Base-by-base conservation (phyloP, 2,329 filamentous ascomycete species). In the Camillea tinctor region DNA sequence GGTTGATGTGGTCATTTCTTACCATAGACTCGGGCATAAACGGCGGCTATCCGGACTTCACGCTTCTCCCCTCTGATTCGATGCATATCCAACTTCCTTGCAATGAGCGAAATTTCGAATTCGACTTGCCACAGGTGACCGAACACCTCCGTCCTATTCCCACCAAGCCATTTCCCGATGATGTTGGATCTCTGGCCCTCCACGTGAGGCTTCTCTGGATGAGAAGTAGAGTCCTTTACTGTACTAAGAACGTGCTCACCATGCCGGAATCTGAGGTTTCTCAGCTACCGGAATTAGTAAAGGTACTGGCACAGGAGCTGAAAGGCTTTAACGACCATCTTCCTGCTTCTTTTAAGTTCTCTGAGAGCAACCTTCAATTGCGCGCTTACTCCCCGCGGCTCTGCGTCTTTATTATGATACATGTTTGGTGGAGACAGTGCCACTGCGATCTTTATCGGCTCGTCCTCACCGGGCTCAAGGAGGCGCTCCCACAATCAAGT, bases 361-460 rank as follows among this genome's bases (percentile, higher is more conserved):
- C 82, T 11, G 83, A 85, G 61, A 81, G 77, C 62, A 85, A 84
- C 26, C 73, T 85, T 3, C 78, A 82, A 15, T 73, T 86, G 22
- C 79, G 84, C 5, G 81, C 82, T 2, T 86, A 85, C 65, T 86
- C 84, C 1, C 80, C 83, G 1, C 76, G 84, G 3, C 77, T 86
- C 4, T 84, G 82, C 61, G 81, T 84, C 50, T 86, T 83, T 60
- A 75, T 85, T 66, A 85, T 85, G 82, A 85, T 85, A 9, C 83
- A 86, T 63, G 76, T 86, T 8, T 84, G 80, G 81, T 85, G 82
- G 82, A 76, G 81, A 24, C 83, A 85, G 62, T 86, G 83, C 59
- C 79, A 85, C 64, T 82, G 82, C 63, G 83, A 86, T 66, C 73
- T 86, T 2, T 85, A 84, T 63, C 80, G 83, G 1, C 74, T 85